Evolutionary conservation across 1,139 yeast species (phyloP).

Genomic region (Yamadazyma siamensis): DNA sequence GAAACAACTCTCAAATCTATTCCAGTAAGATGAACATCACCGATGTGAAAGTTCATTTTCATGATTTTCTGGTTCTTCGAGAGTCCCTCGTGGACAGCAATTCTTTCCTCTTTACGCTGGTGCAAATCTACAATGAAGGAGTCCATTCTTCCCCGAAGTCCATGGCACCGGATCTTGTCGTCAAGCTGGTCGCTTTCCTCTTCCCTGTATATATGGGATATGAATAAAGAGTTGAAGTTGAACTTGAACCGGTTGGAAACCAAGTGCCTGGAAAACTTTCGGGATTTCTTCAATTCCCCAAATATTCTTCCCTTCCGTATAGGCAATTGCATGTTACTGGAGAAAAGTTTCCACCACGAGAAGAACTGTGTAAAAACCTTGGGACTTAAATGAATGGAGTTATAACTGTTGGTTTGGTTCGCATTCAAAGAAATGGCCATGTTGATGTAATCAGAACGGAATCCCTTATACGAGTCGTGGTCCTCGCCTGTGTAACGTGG

Average conservation of each 20-base stretch:
- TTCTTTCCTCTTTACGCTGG: slow-evolving; percentile 42
- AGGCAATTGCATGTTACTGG: slow-evolving; percentile 42
- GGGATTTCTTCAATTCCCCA: slow-evolving; percentile 32
- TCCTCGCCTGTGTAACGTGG: slow-evolving; percentile 54
- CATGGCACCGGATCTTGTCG: slow-evolving; percentile 35
- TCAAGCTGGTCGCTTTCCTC: slow-evolving; percentile 17
- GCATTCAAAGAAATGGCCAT: slow-evolving; percentile 57
- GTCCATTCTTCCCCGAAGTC: slow-evolving; percentile 40
- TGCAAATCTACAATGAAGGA: slow-evolving; percentile 41
- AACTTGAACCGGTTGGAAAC: slow-evolving; percentile 41
- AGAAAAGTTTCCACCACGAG: slow-evolving; percentile 45
- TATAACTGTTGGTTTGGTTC: slow-evolving; percentile 33
- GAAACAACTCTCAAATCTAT: slow-evolving; percentile 39
- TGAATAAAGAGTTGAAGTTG: slow-evolving; percentile 35
- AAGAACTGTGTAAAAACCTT: slow-evolving; percentile 38
- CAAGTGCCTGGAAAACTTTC: slow-evolving; percentile 43
- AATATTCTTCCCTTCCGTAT: slow-evolving; percentile 37
- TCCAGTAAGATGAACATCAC: slow-evolving; percentile 38
- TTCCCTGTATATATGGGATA: slow-evolving; percentile 39
- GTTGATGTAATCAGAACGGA: slow-evolving; percentile 40
- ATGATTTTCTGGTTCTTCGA: slow-evolving; percentile 27
- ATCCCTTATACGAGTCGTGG: slow-evolving; percentile 39
- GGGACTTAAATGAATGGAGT: slow-evolving; percentile 42
- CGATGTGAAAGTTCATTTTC: slow-evolving; percentile 45
- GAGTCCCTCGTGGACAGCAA: slow-evolving; percentile 29